Base-by-base conservation (phyloP, 2,329 filamentous ascomycete species). In the Calonectria pauciramosa region DNA sequence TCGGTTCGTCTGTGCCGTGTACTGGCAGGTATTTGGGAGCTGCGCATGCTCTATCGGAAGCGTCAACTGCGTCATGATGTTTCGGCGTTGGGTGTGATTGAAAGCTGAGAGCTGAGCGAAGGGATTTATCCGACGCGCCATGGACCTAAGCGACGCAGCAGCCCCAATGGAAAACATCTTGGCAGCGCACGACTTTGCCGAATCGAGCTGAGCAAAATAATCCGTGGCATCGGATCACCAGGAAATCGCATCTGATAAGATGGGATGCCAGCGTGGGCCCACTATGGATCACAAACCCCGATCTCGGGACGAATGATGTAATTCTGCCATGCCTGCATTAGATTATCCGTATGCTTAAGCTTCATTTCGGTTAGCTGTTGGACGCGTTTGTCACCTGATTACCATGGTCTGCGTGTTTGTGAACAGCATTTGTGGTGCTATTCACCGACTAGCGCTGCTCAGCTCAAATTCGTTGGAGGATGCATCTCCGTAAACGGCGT, bases 1-100 rank as follows among this genome's bases (percentile, higher is more conserved):
- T 52, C 82, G 78, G 32, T 72, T 74, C 0, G 82, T 80, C 56
- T 78, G 72, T 9, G 79, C 77, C 34, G 74, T 73, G 72, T 78
- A 83, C 54, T 83, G 80, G 14, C 77, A 77, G 0, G 82, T 81
- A 44, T 83, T 82, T 4, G 79, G 82, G 18, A 80, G 71, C 44
- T 78, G 76, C 4, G 78, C 80, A 26, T 67, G 70, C 18, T 77
- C 75, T 36, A 78, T 72, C 2, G 74, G 70, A 28, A 70, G 41
- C n/a, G 73, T 54, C 52, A 75, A 64, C 13, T 74, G 68, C 13
- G 72, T 71, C 63, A 77, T 68, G 52, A 38, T 75, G 51, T 52
- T 76, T 26, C 30, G 18, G 26, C 11, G 41, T 23, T 7, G 63
- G 14, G 52, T 49, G 34, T 41, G 49, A 49, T 56, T 30, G 10